Base-by-base conservation (phyloP, 345 rosid species). In the Lenwebbia sp. region DNA sequence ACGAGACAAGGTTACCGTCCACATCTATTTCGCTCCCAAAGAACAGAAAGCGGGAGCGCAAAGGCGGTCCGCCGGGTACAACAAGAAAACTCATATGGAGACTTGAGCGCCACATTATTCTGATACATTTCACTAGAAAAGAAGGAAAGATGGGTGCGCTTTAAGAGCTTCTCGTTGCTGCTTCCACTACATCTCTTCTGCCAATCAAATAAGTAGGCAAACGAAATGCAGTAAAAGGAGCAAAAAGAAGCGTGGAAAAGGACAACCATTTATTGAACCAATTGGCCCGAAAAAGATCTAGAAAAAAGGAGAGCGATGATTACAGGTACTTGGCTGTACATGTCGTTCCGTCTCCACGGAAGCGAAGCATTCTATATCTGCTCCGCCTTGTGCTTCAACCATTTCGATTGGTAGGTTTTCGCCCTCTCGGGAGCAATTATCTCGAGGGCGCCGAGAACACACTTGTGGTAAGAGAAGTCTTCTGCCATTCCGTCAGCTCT, bases 161-260 rank as follows among this genome's bases (percentile, higher is more conserved):
- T 88, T 90, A 86, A 95, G 88, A 95, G 98, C 99, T 92, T 96
- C 89, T 94, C 99, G 91, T 95, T 95, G 99, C 98, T 95, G 95
- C 98, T 95, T 97, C 95, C 96, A 95, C 98, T 97, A 92, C 78
- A 92, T 89, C 94, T 93, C 93, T 87, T 89, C 85, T 88, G 94
- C 95, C 93, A 54, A 44, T 49, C 70, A 47, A 47, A 5, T 86
- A 70, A 3, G 21, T 87, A 90, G 94, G 95, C 93, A 89, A 91
- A 93, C 88, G 90, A 91, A 91, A 86, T 88, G 90, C 87, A 94
- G 98, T 97, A 88, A 87, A 96, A 95, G 97, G 84, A 94, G 98
- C 99, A 97, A 95, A 94, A 93, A 93, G 96, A 97, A 94, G 98
- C 98, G 89, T 87, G 90, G 92, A 87, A 92, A 86, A 87, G 84